Base-by-base conservation (phyloP, 495 filamentous ascomycete genomes). In the Niebla homalea region DNA sequence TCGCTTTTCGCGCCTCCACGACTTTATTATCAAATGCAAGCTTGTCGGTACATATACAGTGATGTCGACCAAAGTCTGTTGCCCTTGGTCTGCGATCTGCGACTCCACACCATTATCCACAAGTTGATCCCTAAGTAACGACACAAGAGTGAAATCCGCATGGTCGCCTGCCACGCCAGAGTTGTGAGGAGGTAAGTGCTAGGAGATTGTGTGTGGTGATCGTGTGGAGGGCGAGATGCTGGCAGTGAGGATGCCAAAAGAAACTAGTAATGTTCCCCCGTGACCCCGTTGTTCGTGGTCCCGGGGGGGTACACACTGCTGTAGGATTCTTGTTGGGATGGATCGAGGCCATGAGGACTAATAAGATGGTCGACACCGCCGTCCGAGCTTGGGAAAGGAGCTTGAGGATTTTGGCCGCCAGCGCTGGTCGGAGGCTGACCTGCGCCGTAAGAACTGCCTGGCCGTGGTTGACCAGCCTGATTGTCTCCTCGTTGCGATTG, bases 401-500 rank as follows among this genome's bases (percentile, higher is more conserved):
- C 60, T 41, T 54, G 52, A 22, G 71, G 66, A 52, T 71, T 70
- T 38, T 65, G 64, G 45, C 69, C 70, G 43, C 67, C 62, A 29
- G 62, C 62, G 44, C 71, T 69, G 26, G 75, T 74, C 18, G 70
- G 68, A 22, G 69, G 65, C 14, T 70, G 70, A 50, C 67, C 67
- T 36, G 52, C 47, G 16, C 58, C 76, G 57, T 83, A 85, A 16
- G 81, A 81, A 60, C 84, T 83, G 66, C 83, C 85, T 41, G 69
- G 69, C 41, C 84, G 83, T 51, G 81, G 73, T 56, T 78, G 77
- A 26, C 36, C 36, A 5, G 23, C 45, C 64, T 83, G 80, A 62
- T 78, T 81, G 35, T 89, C 85, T 44, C 81, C 80, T 58, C 84
- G 73, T 56, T 84, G 81, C 32, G 84, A 83, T 70, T 87, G 84